Evolutionary conservation across 208 protist species (phyloP).

Genomic region (Crithidia sp.): DNA sequence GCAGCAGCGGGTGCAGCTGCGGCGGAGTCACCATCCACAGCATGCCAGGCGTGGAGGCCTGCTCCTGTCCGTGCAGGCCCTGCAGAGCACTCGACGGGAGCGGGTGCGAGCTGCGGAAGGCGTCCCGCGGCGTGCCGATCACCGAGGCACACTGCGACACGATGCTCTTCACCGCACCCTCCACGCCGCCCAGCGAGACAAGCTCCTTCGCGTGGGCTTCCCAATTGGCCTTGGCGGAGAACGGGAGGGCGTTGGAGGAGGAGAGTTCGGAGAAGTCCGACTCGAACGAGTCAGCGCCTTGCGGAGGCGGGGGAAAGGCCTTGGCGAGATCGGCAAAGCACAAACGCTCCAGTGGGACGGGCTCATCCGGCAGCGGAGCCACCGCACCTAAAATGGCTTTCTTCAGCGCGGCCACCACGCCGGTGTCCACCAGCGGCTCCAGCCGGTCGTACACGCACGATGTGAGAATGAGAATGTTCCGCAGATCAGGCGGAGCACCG

Average conservation of each 20-base stretch:
- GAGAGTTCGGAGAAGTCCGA: slow-evolving; percentile 82
- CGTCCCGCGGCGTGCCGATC: slow-evolving; percentile 72
- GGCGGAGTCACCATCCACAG: slow-evolving; percentile 87
- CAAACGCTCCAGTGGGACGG: slow-evolving; percentile 64
- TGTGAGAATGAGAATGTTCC: slow-evolving; percentile 86
- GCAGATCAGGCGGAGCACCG: slow-evolving; percentile 41
- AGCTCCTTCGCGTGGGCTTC: slow-evolving; percentile 70
- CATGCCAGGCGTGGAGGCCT: slow-evolving; percentile 80
- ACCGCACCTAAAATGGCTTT: slow-evolving; percentile 58
- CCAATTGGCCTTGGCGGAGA: slow-evolving; percentile 75
- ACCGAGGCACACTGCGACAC: slow-evolving; percentile 78
- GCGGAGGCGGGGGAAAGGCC: slow-evolving; percentile 70
- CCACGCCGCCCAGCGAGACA: slow-evolving; percentile 64
- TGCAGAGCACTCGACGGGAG: slow-evolving; percentile 50
- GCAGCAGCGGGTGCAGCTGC: slow-evolving; percentile 71
- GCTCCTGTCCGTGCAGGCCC: slow-evolving; percentile 84
- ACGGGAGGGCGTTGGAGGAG: slow-evolving; percentile 38
- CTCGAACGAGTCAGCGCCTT: slow-evolving; percentile 79
- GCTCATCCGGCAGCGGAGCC: slow-evolving; percentile 13
- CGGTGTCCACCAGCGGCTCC: slow-evolving; percentile 79
- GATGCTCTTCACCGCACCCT: slow-evolving; percentile 63
- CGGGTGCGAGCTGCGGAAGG: slow-evolving; percentile 76
- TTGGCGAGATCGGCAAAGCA: slow-evolving; percentile 83
- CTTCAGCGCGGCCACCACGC: slow-evolving; percentile 68
- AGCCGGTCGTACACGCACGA: slow-evolving; percentile 66